Percentiles rank a stretch among this genome's conserved stretches.
These are phyloP conservation scores for Hippophae rhamnoides DNA, from an alignment of 306 rosid genomes.

Conservation along the genomic window DNA sequence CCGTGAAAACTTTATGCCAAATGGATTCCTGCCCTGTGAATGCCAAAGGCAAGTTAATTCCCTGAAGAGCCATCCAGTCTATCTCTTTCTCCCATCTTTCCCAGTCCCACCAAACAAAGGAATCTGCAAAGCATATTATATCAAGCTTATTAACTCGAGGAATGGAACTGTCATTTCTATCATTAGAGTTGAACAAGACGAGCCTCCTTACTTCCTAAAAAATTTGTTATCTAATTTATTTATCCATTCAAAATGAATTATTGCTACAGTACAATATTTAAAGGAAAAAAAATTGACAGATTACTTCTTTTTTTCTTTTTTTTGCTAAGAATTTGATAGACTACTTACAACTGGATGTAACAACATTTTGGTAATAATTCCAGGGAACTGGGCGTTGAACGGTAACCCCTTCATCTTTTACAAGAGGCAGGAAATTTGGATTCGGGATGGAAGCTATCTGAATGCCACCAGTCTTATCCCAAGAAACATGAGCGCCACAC, in stretches of 20 bases:
- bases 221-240: neutral
- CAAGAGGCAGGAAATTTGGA: conserved; percentile 67
- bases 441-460: conserved; percentile 69
- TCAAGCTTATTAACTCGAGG: neutral
- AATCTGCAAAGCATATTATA: conserved; percentile 42
- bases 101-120: conserved; percentile 99
- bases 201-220: conserved; percentile 1
- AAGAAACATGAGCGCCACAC: conserved; percentile 86
- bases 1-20: conserved; percentile 86
- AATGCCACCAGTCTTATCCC: conserved; percentile 91
- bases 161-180: neutral
- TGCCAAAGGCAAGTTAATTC: conserved; percentile 90
- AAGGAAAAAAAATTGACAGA: too few species aligned
- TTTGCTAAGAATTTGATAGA: too few species aligned
- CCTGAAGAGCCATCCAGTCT: conserved; percentile 99
- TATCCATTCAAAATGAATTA: neutral
- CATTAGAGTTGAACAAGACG: neutral
- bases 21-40: conserved; percentile 90
- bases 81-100: conserved; percentile 94
- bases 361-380: conserved; percentile 97
- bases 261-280: neutral
- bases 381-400: conserved; percentile 76
- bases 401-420: conserved; percentile 45
- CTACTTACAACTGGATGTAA: conserved; percentile 88
- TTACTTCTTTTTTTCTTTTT: neutral